These are phyloP conservation scores for Collybia nuda DNA, from an alignment of 768 basidiomycete species.

Conservation along the genomic window DNA sequence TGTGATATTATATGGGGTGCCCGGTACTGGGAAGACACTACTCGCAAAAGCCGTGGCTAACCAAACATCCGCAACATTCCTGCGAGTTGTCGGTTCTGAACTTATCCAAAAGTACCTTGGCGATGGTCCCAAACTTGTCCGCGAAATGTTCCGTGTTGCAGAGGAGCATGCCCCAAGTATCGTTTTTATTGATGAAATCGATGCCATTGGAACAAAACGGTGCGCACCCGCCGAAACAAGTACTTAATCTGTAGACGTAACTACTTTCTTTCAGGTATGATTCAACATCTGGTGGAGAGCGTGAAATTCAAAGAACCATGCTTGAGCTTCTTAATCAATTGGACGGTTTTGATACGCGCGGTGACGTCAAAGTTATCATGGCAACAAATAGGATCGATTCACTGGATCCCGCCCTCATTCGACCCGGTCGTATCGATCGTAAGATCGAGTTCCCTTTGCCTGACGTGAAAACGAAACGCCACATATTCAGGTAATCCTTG, in stretches of 20 bases:
- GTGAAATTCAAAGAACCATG: slow-evolving; percentile 99
- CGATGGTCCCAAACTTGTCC: slow-evolving; percentile 96
- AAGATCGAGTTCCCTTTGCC: slow-evolving; percentile 99
- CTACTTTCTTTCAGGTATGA: slow-evolving; percentile 67
- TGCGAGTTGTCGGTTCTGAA: slow-evolving; percentile 96
- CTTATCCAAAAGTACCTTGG: slow-evolving; percentile 99
- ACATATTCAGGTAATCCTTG: slow-evolving; percentile 82
- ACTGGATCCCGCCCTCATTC: slow-evolving; percentile 95
- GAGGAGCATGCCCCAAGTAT: slow-evolving; percentile 99
- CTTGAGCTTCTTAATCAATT: slow-evolving; percentile 97
- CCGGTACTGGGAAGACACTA: slow-evolving; percentile 97
- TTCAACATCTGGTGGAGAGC: slow-evolving; percentile 97
- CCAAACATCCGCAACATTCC: slow-evolving; percentile 96
- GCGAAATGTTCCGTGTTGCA: slow-evolving; percentile 95
- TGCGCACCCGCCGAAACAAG: slow-evolving; percentile 26
- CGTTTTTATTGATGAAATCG: slow-evolving; percentile 99
- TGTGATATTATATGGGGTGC: slow-evolving; percentile 98
- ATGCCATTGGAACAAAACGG: slow-evolving; percentile 98
- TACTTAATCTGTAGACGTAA: neutral
- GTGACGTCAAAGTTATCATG: slow-evolving; percentile 99
- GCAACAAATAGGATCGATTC: slow-evolving; percentile 98
- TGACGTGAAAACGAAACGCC: slow-evolving; percentile 97
- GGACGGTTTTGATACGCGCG: slow-evolving; percentile 98
- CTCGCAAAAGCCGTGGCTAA: slow-evolving; percentile 98
- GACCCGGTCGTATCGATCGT: slow-evolving; percentile 96